Conservation (phyloP, 345 rosid species). For the Clarkia xantiana region DNA sequence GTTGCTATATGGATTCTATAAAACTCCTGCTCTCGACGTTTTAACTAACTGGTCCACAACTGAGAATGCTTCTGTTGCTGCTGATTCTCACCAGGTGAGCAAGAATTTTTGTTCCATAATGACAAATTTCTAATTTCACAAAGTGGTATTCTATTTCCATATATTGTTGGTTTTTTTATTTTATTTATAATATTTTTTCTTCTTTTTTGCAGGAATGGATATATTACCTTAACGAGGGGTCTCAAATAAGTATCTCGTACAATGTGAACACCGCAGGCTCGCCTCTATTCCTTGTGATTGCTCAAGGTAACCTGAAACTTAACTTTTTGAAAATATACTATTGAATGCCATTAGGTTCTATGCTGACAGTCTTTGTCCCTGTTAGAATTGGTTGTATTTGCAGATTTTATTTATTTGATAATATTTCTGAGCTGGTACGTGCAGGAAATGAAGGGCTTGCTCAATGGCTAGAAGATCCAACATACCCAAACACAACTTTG, state of each 20-base stretch:
- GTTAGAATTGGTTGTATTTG: not conserved
- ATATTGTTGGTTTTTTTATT: not conserved
- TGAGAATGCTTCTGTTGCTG: slow-evolving; percentile 31
- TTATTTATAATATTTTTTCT: too few species aligned
- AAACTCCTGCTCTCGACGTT: slow-evolving; percentile 57
- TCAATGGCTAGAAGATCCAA: slow-evolving; percentile 74
- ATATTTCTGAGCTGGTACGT: slow-evolving; percentile 16
- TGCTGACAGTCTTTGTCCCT: not conserved
- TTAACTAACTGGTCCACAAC: slow-evolving; percentile 40
- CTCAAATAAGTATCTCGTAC: slow-evolving; percentile 61
- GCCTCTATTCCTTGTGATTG: slow-evolving; percentile 58
- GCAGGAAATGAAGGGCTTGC: slow-evolving; percentile 75
- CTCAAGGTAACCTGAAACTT: slow-evolving; percentile 46
- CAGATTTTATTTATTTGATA: not conserved
- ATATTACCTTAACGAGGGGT: slow-evolving; percentile 60
- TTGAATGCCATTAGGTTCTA: not conserved
- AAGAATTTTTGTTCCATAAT: not conserved
- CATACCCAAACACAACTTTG: slow-evolving; percentile 66
- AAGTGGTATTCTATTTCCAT: not conserved
- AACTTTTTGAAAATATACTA: not conserved
- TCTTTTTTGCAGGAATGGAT: slow-evolving; percentile 51
- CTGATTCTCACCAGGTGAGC: slow-evolving; percentile 68
- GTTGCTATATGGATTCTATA: slow-evolving; percentile 46
- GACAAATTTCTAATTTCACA: not conserved
- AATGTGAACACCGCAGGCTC: slow-evolving; percentile 38